Evolutionary conservation across 2,329 filamentous ascomycete genomes (phyloP), one percentile per base, ranked within the genome.

Genomic region (Lachnellula occidentalis): DNA sequence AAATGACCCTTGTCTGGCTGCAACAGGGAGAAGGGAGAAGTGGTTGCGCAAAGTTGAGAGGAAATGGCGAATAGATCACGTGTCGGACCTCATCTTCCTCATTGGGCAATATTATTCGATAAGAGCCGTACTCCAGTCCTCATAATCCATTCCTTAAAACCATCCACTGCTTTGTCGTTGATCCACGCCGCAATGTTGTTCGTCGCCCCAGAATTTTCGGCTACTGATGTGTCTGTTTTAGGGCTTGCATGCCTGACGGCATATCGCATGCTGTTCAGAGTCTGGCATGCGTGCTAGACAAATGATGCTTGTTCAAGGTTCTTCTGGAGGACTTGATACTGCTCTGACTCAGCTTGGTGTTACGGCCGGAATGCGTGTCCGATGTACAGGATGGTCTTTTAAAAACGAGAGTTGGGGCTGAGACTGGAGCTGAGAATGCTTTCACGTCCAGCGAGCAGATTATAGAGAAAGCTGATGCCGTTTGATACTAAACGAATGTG

Each of bases 251-350:
- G 61, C 61, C 46, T 64, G 14, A 62, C 63, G 4, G 63, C 62
- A n/a, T 65, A 63, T 43, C 56, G 63, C 1, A 65, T 63, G 63
- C 50, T 62, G 17, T 63, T 62, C 34, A 61, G 53, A 56, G 12
- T 63, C 61, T 5, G 59, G 57, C 3, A 45, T 64, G 14, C 51
- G 56, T 34, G 53, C 55, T 47, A 61, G 62, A 8, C 60, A 65
- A 42, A 61, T 51, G 15, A 64, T 65, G 62, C 47, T 65, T 1
- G 60, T 64, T 11, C 60, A 64, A 46, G 63, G 63, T 5, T 60
- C 57, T 19, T 60, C 55, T 14, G 61, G 60, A 12, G 60, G 60
- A 3, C 57, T 64, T 12, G 56, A 58, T 17, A 61, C 56, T 17
- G 62, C 61, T 12, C 48, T 64, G 19, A 62, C 63, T 19, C 58